Evolutionary conservation across 2,329 filamentous ascomycete species (phyloP), one percentile per base, ranked within the genome.

Genomic region (Fusarium lateritium): DNA sequence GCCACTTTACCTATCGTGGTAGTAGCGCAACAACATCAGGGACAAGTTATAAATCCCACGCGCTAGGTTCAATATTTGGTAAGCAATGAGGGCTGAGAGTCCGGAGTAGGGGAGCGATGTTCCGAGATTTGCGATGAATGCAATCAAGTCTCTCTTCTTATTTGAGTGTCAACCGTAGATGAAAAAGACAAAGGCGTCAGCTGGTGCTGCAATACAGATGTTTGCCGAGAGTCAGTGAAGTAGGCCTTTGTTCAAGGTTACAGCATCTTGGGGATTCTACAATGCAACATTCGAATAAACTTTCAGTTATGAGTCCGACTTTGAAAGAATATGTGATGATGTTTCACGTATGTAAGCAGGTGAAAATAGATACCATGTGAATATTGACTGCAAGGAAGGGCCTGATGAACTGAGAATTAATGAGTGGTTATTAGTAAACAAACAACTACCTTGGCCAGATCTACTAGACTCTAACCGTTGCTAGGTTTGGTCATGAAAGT

Each of bases 1-100:
- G 69, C 67, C 67, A 62, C 71, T 44, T 71, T 75, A 36, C 73
- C 67, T 10, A 53, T 74, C 58, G 42, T 15, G 57, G 73, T 19
- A 44, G 31, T 75, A 65, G 71, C 57, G 62, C 38, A 50, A 45
- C 66, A 56, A 56, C 61, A 47, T 67, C 46, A 34, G 44, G 38
- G 49, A 56, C 44, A 21, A 44, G 22, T 52, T 61, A n/a, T 57
- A 36, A 49, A 70, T 66, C 66, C 52, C 62, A 63, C 51, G 66
- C 49, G 26, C 34, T 5, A 36, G 28, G 42, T 44, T 46, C 39
- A 49, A 28, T 33, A 62, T 38, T 50, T 46, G 14, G 14, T 33
- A 53, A n/a, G 40, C 22, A 19, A 38, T 33, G 26, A 43, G 13
- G 28, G 33, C 19, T 21, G 24, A 43, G 6, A 7, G 15, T 44